Conservation (phyloP, 495 filamentous ascomycete genomes). For the Neurospora sp. region DNA sequence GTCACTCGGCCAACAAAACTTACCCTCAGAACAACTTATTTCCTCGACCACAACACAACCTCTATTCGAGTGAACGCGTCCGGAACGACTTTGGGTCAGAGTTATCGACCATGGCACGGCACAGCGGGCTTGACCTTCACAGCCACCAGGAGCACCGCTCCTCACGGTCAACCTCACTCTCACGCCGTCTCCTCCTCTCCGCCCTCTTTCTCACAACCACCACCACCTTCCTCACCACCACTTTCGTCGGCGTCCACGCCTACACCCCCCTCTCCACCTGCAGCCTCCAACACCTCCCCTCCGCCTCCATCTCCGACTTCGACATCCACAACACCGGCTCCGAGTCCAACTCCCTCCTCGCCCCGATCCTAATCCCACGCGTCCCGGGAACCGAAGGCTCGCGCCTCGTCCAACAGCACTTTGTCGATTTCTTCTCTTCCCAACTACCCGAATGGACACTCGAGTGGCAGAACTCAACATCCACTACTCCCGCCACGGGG, state of each 20-base stretch:
- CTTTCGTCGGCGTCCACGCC: slow-evolving; percentile 26
- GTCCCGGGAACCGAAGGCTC: slow-evolving; percentile 72
- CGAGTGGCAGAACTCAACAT: slow-evolving; percentile 76
- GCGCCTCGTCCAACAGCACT: slow-evolving; percentile 57
- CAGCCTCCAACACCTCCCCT: slow-evolving; percentile 55
- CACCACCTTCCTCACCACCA: slow-evolving; percentile 1
- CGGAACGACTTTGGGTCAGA: not conserved
- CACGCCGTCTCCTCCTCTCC: slow-evolving; percentile 1
- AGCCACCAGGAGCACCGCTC: not conserved
- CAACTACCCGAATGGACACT: slow-evolving; percentile 71
- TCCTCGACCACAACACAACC: not conserved
- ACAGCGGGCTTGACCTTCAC: not conserved
- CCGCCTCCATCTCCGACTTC: slow-evolving; percentile 49
- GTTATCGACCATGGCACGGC: not conserved
- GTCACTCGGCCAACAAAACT: not conserved
- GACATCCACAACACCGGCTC: slow-evolving; percentile 57
- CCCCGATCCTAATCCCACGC: slow-evolving; percentile 82
- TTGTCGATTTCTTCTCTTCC: slow-evolving; percentile 65
- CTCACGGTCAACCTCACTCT: not conserved
- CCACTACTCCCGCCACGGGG: slow-evolving; percentile 64
- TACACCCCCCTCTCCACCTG: slow-evolving; percentile 68
- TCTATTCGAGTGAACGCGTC: not conserved
- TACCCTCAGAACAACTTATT: not conserved
- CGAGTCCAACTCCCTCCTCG: slow-evolving; percentile 51
- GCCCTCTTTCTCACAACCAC: slow-evolving; percentile 22